phyloP scores from a whole-genome alignment of 2,329 filamentous ascomycete genomes.

The Tolypocladium paradoxum region DNA sequence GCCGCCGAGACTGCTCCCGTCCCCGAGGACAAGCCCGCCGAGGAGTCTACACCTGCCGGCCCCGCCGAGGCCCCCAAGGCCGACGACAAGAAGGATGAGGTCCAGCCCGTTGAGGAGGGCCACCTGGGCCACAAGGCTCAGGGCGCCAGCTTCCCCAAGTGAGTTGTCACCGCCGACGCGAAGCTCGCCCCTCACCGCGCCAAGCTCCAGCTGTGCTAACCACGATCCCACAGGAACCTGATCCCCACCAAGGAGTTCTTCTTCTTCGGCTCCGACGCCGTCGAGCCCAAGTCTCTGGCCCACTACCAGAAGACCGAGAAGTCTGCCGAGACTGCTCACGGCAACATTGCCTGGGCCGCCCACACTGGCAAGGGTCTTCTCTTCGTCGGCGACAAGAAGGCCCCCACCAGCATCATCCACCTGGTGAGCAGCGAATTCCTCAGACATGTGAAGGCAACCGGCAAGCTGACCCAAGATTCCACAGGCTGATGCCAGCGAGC shows the following conservation, averaged over 20 bases:
- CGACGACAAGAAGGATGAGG: slow-evolving; percentile 37
- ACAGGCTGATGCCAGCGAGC: slow-evolving; percentile 53
- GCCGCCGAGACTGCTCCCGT: slow-evolving; percentile 30
- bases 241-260: slow-evolving; percentile 91
- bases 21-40: slow-evolving; percentile 26
- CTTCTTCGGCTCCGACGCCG: slow-evolving; percentile 65
- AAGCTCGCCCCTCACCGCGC: neutral
- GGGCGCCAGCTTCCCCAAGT: slow-evolving; percentile 77
- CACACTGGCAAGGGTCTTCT: slow-evolving; percentile 93
- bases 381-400: slow-evolving; percentile 79
- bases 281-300: slow-evolving; percentile 63
- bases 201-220: slow-evolving; percentile 8
- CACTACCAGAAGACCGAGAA: slow-evolving; percentile 84
- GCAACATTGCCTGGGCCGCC: slow-evolving; percentile 77
- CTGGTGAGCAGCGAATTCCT: slow-evolving; percentile 49
- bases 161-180: slow-evolving; percentile 28
- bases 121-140: slow-evolving; percentile 82
- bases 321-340: slow-evolving; percentile 60
- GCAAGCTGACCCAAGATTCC: slow-evolving; percentile 2
- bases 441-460: neutral
- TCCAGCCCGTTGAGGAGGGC: slow-evolving; percentile 70
- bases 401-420: slow-evolving; percentile 73
- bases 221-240: slow-evolving; percentile 52
- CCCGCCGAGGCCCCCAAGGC: slow-evolving; percentile 27
- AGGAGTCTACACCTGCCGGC: slow-evolving; percentile 30